These are phyloP conservation scores for Spathaspora sp. DNA, from an alignment of 1,139 yeast genomes.

Conservation along the genomic window DNA sequence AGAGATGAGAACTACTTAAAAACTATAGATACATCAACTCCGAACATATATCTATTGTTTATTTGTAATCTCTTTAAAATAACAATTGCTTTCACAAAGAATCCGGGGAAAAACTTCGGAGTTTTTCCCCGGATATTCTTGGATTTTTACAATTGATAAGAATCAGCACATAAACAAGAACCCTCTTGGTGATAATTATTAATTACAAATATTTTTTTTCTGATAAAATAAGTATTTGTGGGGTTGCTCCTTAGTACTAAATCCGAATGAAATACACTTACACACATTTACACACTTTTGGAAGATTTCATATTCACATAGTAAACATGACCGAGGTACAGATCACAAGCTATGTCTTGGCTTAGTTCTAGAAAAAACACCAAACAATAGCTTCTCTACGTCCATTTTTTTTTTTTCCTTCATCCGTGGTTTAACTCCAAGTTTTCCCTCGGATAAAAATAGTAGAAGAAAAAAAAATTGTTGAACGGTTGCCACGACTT, in stretches of 20 bases:
- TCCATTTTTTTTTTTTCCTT: too few species aligned
- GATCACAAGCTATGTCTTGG: neutral
- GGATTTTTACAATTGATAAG: too few species aligned
- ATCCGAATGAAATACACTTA: neutral
- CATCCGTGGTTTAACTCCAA: neutral
- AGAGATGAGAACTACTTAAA: neutral
- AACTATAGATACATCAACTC: neutral
- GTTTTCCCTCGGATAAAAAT: neutral
- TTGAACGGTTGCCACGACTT: neutral
- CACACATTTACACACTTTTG: too few species aligned
- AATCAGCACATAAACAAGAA: neutral
- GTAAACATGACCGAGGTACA: neutral
- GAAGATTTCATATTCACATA: neutral
- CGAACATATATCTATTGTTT: neutral
- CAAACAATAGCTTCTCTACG: neutral
- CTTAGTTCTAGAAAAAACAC: neutral
- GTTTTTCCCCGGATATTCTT: neutral
- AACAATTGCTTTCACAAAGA: too few species aligned
- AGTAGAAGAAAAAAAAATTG: neutral
- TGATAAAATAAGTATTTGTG: neutral
- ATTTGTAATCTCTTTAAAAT: too few species aligned
- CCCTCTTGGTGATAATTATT: neutral
- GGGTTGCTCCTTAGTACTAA: neutral
- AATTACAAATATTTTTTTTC: neutral
- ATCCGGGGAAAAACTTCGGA: neutral